Conservation (phyloP, 306 rosid genomes). For the Dryas octopetala region DNA sequence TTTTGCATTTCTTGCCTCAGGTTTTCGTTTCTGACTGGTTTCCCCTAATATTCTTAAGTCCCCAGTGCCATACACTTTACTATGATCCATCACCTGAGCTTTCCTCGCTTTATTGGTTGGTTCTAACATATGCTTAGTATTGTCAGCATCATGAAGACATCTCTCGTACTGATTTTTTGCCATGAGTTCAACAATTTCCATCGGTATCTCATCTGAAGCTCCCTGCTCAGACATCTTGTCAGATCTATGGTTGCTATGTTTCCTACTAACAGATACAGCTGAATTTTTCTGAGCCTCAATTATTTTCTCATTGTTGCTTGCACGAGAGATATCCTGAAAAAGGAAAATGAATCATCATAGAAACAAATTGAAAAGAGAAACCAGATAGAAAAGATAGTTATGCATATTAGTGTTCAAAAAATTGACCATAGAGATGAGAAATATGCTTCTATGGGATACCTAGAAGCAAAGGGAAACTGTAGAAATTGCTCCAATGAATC, state of each 20-base stretch:
- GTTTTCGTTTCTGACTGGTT: slow-evolving; percentile 42
- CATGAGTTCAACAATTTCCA: slow-evolving; percentile 95
- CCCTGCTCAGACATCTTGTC: slow-evolving; percentile 55
- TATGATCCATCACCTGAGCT: slow-evolving; percentile 39
- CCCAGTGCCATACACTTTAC: slow-evolving; percentile 34
- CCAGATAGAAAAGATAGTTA: slow-evolving; percentile 3
- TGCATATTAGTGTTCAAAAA: background rate
- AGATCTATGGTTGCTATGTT: slow-evolving; percentile 39
- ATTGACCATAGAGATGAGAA: slow-evolving; percentile 1
- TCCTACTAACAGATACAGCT: slow-evolving; percentile 30
- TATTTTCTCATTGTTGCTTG: slow-evolving; percentile 43
- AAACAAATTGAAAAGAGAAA: slow-evolving; percentile 15
- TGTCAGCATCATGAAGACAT: slow-evolving; percentile 57
- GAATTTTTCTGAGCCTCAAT: slow-evolving; percentile 43
- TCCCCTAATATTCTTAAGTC: slow-evolving; percentile 43
- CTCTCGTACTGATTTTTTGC: slow-evolving; percentile 88
- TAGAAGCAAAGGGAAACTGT: no score
- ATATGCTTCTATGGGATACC: background rate
- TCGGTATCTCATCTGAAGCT: slow-evolving; percentile 74
- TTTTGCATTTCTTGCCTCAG: slow-evolving; percentile 46
- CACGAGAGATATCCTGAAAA: slow-evolving; percentile 58
- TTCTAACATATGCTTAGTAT: slow-evolving; percentile 35
- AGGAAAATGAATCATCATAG: slow-evolving; percentile 9
- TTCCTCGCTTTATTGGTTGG: slow-evolving; percentile 44
- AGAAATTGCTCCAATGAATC: background rate